Percentiles rank a stretch among this genome's conserved stretches.
phyloP scores from a whole-genome alignment of 2,329 filamentous ascomycete genomes.

The Cordyceps javanica region DNA sequence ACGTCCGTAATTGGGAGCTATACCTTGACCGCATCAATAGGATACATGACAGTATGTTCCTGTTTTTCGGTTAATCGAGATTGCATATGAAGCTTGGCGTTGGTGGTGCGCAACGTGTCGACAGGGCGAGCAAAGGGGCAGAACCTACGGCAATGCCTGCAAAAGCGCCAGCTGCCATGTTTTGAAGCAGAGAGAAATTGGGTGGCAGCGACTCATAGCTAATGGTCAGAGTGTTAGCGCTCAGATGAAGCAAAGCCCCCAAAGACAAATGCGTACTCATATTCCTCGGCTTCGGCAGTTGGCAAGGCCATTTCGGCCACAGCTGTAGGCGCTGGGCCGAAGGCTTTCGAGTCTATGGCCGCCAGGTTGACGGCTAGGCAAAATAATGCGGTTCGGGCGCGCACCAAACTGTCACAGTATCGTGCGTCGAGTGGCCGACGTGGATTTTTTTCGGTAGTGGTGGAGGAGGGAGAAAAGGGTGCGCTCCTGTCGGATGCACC shows the following conservation, averaged over 20 bases:
- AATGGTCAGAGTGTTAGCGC: constrained; percentile 3
- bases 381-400: constrained; percentile 10
- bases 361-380: constrained; percentile 50
- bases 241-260: background rate
- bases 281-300: constrained; percentile 58
- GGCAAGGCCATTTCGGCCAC: constrained; percentile 66
- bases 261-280: constrained; percentile 48
- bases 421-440: background rate
- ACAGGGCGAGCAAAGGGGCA: background rate
- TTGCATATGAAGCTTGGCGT: background rate
- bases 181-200: constrained; percentile 88
- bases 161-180: constrained; percentile 95
- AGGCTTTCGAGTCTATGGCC: constrained; percentile 53
- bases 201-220: constrained; percentile 90
- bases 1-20: constrained; percentile 11
- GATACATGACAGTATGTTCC: constrained; percentile 99
- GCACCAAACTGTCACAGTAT: background rate
- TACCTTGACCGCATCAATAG: constrained; percentile 96
- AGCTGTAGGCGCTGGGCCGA: constrained; percentile 59
- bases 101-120: background rate
- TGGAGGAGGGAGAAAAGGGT: constrained; percentile 4
- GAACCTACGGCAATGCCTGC: constrained; percentile 82
- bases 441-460: background rate
- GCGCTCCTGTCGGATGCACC: constrained; percentile 2
- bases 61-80: constrained; percentile 30